Evolutionary conservation across 2,329 filamentous ascomycete genomes (phyloP).

Genomic region (Ophiostoma himal-ulmi): DNA sequence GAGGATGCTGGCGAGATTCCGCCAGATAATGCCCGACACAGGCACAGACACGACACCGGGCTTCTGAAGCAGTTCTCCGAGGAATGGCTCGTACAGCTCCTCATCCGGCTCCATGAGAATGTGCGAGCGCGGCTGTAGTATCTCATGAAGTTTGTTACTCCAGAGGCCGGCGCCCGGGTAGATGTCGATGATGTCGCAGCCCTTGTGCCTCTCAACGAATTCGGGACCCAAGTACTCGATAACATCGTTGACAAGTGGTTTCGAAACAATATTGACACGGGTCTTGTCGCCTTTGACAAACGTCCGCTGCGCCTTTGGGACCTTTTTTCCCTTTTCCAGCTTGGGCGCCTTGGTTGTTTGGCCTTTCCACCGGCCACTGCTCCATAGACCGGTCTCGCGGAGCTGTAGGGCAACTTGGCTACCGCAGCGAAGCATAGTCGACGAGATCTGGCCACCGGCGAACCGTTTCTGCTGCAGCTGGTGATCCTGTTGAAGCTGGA

Average conservation of each 20-base stretch:
- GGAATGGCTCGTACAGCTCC: constrained; percentile 52
- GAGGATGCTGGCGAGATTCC: constrained; percentile 52
- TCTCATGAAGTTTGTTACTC: constrained; percentile 68
- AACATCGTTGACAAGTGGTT: constrained; percentile 56
- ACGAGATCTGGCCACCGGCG: not conserved
- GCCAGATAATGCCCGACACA: constrained; percentile 55
- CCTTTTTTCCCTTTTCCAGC: not conserved
- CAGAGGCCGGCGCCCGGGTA: constrained; percentile 75
- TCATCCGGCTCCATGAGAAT: constrained; percentile 71
- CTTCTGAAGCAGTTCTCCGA: constrained; percentile 51
- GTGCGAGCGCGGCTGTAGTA: constrained; percentile 73
- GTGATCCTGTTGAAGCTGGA: not conserved
- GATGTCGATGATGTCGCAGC: constrained; percentile 81
- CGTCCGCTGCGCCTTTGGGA: constrained; percentile 11
- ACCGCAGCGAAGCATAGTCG: not conserved
- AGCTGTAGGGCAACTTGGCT: constrained; percentile 27
- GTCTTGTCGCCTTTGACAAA: constrained; percentile 33
- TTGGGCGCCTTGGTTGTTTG: not conserved
- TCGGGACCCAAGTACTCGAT: constrained; percentile 63
- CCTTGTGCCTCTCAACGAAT: constrained; percentile 58
- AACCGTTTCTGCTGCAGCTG: not conserved
- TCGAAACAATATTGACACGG: constrained; percentile 49
- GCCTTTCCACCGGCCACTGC: constrained; percentile 20
- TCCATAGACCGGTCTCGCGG: constrained; percentile 25
- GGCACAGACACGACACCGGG: constrained; percentile 47